Percentiles rank a stretch among this genome's conserved stretches.
Evolutionary conservation across 1,284 basidiomycete genomes (phyloP).

Genomic region (Mycena sp.): DNA sequence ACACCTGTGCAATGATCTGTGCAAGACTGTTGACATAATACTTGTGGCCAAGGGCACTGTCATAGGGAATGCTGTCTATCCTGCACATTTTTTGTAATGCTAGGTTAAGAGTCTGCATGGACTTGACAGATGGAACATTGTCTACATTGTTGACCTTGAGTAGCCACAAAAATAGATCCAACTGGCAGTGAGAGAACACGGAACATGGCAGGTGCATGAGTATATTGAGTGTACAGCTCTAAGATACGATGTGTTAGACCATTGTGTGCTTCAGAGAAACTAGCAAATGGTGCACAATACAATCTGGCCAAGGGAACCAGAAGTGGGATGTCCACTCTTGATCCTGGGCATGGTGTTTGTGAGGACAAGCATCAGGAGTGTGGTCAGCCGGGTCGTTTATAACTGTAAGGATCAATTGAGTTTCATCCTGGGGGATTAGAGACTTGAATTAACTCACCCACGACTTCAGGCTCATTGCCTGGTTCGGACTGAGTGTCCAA

Average conservation of each 20-base stretch:
- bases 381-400: too few species aligned
- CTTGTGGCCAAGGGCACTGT: constrained; percentile 47
- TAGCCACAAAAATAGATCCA: constrained; percentile 45
- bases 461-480: neutral
- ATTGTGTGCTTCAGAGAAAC: neutral
- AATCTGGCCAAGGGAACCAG: too few species aligned
- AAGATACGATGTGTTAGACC: neutral
- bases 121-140: constrained; percentile 41
- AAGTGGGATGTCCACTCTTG: neutral
- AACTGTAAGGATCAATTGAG: too few species aligned
- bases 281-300: neutral
- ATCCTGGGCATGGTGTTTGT: too few species aligned
- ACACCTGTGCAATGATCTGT: constrained; percentile 43
- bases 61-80: constrained; percentile 38
- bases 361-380: too few species aligned
- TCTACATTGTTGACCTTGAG: constrained; percentile 39
- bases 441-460: neutral
- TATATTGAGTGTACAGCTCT: constrained; percentile 46
- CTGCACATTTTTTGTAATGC: constrained; percentile 42
- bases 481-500: neutral
- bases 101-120: constrained; percentile 35
- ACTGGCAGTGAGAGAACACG: constrained; percentile 42
- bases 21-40: constrained; percentile 44
- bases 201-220: constrained; percentile 47
- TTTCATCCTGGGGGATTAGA: too few species aligned